Conservation (phyloP, 345 rosid genomes). For the Theobroma cacao region DNA sequence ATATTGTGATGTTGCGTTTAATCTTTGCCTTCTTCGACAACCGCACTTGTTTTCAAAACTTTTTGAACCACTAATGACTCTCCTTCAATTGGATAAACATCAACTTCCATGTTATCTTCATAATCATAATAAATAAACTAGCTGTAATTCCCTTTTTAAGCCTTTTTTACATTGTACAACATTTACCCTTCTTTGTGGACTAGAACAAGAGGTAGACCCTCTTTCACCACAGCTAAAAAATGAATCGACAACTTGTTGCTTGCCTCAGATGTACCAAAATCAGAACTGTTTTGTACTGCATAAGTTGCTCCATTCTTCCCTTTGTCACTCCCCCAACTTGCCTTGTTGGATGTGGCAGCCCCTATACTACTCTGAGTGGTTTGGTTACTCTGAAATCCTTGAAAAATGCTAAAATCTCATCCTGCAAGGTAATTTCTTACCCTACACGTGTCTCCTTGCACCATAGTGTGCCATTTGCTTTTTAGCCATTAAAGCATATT, state of each 20-base stretch:
- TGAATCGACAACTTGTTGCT: neutral
- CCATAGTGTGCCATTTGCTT: neutral
- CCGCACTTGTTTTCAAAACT: neutral
- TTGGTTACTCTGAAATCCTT: neutral
- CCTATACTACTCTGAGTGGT: neutral
- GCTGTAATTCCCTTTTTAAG: neutral
- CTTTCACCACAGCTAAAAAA: neutral
- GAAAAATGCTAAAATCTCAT: neutral
- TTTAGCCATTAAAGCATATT: neutral
- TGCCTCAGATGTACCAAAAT: too few relatives aligned
- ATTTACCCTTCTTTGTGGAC: neutral
- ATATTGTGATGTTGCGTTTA: neutral
- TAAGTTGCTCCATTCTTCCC: conserved; percentile 5
- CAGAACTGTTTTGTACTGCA: neutral
- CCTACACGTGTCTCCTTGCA: neutral
- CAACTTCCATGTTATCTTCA: neutral
- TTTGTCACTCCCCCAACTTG: neutral
- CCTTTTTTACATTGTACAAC: neutral
- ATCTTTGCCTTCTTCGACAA: neutral
- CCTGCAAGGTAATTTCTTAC: neutral
- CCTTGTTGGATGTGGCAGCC: neutral
- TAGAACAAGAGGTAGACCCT: neutral
- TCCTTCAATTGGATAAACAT: neutral
- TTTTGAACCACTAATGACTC: neutral
- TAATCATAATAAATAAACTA: neutral